Conservation (phyloP, 2,329 filamentous ascomycete species). For the Neofusicoccum kwambonambiense region DNA sequence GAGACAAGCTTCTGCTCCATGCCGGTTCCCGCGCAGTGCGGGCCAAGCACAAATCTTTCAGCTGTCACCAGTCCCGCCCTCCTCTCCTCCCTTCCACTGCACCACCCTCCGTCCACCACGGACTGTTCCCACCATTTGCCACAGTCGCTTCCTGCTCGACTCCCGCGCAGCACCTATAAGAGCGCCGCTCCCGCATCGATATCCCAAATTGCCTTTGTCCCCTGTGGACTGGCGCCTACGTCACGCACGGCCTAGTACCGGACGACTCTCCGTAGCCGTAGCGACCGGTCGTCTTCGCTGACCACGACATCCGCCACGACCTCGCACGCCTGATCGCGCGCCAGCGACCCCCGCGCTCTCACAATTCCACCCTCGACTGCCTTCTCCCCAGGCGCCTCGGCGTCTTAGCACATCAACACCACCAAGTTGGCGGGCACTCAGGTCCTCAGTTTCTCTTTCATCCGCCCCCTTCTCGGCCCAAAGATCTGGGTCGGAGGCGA, state of each 20-base stretch:
- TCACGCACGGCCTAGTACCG: slow-evolving; percentile 13
- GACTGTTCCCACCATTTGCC: neutral
- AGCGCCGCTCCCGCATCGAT: neutral
- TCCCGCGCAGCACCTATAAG: neutral
- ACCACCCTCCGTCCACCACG: neutral
- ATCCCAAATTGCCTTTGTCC: neutral
- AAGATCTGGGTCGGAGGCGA: slow-evolving; percentile 94
- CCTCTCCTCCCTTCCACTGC: neutral
- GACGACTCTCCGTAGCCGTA: neutral
- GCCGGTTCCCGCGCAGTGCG: neutral
- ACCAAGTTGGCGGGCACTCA: slow-evolving; percentile 93
- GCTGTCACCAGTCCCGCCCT: neutral
- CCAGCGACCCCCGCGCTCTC: neutral
- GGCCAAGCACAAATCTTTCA: slow-evolving; percentile 11
- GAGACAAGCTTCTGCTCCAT: neutral
- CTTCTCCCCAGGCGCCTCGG: slow-evolving; percentile 35
- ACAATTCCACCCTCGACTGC: neutral
- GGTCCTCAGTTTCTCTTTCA: slow-evolving; percentile 68
- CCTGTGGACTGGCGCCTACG: slow-evolving; percentile 7
- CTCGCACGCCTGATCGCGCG: neutral
- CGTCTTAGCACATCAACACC: slow-evolving; percentile 51
- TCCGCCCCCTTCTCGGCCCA: slow-evolving; percentile 89
- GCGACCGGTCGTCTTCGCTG: slow-evolving; percentile 10
- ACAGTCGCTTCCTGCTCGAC: neutral
- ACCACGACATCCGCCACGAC: neutral